Base-by-base conservation (phyloP, 2,329 filamentous ascomycete species). In the Aspergillus oerlinghausenensis region DNA sequence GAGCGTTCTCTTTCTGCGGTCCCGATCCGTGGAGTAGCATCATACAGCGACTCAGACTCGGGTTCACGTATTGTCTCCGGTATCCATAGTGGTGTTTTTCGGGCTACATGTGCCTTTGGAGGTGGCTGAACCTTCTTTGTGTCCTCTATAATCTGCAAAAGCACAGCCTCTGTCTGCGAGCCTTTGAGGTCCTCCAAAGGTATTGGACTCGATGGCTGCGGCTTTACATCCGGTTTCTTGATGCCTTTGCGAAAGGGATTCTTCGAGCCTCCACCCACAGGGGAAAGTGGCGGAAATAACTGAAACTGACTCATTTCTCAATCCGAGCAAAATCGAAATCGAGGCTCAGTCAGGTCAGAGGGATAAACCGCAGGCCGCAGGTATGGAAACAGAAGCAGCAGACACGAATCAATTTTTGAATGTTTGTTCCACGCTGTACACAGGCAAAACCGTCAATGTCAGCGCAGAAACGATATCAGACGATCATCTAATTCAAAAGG, bases 71-170 rank as follows among this genome's bases (percentile, higher is more conserved):
- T 58, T 25, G 52, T 50, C 11, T 64, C 60, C 26, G 56, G 54
- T 17, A 43, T 53, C 10, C 56, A 52, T 3, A 60, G 57, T 4
- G 65, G 64, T 25, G 63, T 63, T 3, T 62, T 50, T 25, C 58
- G 59, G 19, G 60, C 50, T 11, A 61, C 28, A 53, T 66, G 58
- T 10, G 64, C 56, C 45, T 63, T 60, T 32, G 65, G 66, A 1
- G 67, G 65, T 4, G 68, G 63, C 35, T 67, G 62, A 49, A 69
- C 65, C 11, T 50, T 59, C 42, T 69, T 67, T 3, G 70, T 71
- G 48, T 74, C 70, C 56, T 76, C 68, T 40, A 74, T 70, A 5
- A 76, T 72, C 52, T 71, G 69, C 49, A 75, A 62, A 19, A 75
- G 63, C 49, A 75, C 67, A 4, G 74, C 67, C 52, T 76, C 73